phyloP scores from a whole-genome alignment of 306 rosid genomes.

The Rosa multiflora region DNA sequence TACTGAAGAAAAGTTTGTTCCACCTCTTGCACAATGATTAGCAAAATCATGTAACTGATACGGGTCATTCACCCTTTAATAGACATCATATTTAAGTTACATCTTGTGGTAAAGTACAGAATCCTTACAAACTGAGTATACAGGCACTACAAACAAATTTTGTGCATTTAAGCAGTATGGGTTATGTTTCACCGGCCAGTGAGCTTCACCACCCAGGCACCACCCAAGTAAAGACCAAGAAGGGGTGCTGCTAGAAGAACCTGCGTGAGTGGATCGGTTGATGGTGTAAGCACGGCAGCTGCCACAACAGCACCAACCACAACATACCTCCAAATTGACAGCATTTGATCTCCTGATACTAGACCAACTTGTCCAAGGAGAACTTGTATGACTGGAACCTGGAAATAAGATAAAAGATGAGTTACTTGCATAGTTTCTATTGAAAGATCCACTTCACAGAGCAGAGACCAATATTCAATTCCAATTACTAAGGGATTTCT shows the following conservation, averaged over 20 bases:
- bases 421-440: not conserved
- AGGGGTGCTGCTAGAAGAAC: slow-evolving; percentile 79
- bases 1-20: not conserved
- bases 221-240: slow-evolving; percentile 84
- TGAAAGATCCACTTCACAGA: not conserved
- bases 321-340: slow-evolving; percentile 94
- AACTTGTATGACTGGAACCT: slow-evolving; percentile 87
- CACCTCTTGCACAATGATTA: slow-evolving; percentile 17
- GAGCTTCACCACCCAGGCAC: slow-evolving; percentile 94
- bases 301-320: slow-evolving; percentile 93
- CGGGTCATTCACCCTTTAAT: slow-evolving; percentile 12
- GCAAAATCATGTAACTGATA: slow-evolving; percentile 18
- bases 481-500: not conserved
- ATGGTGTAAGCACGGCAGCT: slow-evolving; percentile 85
- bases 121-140: slow-evolving; percentile 6
- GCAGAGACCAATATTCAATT: not conserved
- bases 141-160: not conserved
- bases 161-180: not conserved
- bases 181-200: slow-evolving; percentile 52
- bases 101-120: slow-evolving; percentile 44
- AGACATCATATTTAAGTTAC: slow-evolving; percentile 22
- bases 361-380: slow-evolving; percentile 85
- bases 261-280: slow-evolving; percentile 92
- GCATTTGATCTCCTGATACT: slow-evolving; percentile 88
- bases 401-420: slow-evolving; percentile 16